Percentiles rank a stretch among this genome's conserved stretches.
Conservation (phyloP, 148 eudicot species). For the Camellia granthamiana region DNA sequence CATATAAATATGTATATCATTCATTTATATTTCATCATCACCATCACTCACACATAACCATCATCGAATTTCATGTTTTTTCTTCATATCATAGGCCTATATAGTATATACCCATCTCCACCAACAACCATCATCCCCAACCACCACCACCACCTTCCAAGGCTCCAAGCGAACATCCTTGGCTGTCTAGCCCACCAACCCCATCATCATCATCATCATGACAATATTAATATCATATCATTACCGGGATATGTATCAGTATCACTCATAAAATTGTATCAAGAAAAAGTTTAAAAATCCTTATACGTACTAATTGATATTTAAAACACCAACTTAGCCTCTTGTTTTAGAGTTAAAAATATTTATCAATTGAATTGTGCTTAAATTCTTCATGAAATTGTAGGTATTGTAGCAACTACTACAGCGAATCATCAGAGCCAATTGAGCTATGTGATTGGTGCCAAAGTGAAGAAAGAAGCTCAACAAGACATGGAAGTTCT, state of each 20-base stretch:
- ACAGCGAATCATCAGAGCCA: slow-evolving; percentile 38
- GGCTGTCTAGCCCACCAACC: slow-evolving; percentile 6
- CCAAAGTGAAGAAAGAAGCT: slow-evolving; percentile 42
- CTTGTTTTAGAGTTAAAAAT: no score
- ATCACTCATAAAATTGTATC: no score
- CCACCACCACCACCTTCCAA: slow-evolving; percentile 1
- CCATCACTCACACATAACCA: neutral
- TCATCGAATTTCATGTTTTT: slow-evolving; percentile 3
- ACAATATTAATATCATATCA: no score
- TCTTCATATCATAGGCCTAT: neutral
- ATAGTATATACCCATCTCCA: neutral
- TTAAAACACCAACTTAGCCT: no score
- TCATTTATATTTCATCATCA: neutral
- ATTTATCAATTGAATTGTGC: neutral
- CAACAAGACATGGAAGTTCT: slow-evolving; percentile 30
- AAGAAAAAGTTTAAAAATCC: no score
- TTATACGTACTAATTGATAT: no score
- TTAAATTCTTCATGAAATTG: neutral
- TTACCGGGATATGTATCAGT: no score
- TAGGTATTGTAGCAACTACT: slow-evolving; percentile 75
- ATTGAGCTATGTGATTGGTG: slow-evolving; percentile 60
- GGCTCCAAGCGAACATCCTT: neutral
- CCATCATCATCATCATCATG: neutral
- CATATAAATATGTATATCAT: neutral
- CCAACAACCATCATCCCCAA: neutral